Evolutionary conservation across 2,329 filamentous ascomycete species (phyloP), one percentile per base, ranked within the genome.

Genomic region (Penicillium corylophilum): DNA sequence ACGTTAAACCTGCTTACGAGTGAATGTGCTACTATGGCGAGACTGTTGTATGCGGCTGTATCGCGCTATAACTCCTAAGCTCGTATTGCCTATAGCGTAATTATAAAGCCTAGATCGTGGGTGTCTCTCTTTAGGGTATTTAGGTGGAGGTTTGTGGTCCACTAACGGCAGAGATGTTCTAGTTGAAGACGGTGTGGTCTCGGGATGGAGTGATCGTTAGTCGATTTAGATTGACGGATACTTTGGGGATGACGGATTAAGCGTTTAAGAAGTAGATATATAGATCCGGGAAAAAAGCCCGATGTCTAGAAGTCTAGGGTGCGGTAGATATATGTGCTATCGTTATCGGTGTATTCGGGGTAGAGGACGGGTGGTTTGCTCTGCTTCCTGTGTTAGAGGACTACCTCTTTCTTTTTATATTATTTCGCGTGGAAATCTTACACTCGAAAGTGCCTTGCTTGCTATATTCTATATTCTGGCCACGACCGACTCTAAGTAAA

Each of bases 21-120:
- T 2, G 69, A 74, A 4, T 68, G 62, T 0, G 75, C 65, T 0
- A 65, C 57, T 62, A 71, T 70, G 0, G 67, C 65, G 5, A 74
- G 44, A 6, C 36, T 63, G 41, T 46, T 60, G 42, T 68, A 68
- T 4, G 75, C 71, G 2, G 63, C 58, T 1, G 46, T 16, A 36
- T 79, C 74, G 2, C 64, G 64, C 1, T 73, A 62, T 5, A 81
- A 60, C 36, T 79, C 75, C 74, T 74, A 82, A 24, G 78, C 74
- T 24, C 73, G 68, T 18, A 73, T 71, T 0, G 80, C 60, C 1
- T 77, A 74, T 0, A 79, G 79, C 45, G 76, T 72, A 4, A 81
- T 72, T 23, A 82, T 82, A 56, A 82, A 82, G 0, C 79, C 78
- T 51, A 82, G 72, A 38, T 82, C 79, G 50, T 82, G 80, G 0